phyloP scores from a whole-genome alignment of 2,329 filamentous ascomycete species.

The Chaetomiaceae sp. region DNA sequence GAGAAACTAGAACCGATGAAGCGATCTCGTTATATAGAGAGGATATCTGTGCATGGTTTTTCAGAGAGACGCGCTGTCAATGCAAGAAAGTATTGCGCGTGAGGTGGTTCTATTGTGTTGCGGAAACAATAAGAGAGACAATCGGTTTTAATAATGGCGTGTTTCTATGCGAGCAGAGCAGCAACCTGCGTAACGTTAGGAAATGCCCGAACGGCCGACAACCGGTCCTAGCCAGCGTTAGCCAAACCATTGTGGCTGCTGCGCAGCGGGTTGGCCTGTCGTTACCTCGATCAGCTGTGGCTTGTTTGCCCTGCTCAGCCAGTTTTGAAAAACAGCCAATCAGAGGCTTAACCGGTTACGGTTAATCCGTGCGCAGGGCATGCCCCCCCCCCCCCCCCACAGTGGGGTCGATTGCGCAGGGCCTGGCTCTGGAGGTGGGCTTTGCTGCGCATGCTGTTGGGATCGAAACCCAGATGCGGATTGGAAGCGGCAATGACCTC shows the following conservation, averaged over 20 bases:
- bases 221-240: not conserved
- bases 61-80: not conserved
- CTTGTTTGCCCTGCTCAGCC: too few relatives aligned
- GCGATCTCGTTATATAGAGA: not conserved
- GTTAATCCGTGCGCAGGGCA: too few relatives aligned
- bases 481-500: not conserved
- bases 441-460: not conserved
- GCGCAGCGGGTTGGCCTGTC: too few relatives aligned
- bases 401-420: conserved; percentile 3
- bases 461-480: not conserved
- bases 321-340: too few relatives aligned
- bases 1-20: not conserved
- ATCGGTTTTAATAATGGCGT: not conserved
- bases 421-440: not conserved
- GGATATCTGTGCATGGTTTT: not conserved
- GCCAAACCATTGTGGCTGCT: not conserved
- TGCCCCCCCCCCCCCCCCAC: too few relatives aligned
- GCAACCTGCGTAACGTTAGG: not conserved
- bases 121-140: not conserved
- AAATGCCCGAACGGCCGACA: not conserved
- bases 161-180: too few relatives aligned
- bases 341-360: not conserved
- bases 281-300: not conserved
- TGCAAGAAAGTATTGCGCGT: not conserved
- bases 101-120: not conserved